Conservation (phyloP, 345 rosid species). For the Aurinia saxatilis region DNA sequence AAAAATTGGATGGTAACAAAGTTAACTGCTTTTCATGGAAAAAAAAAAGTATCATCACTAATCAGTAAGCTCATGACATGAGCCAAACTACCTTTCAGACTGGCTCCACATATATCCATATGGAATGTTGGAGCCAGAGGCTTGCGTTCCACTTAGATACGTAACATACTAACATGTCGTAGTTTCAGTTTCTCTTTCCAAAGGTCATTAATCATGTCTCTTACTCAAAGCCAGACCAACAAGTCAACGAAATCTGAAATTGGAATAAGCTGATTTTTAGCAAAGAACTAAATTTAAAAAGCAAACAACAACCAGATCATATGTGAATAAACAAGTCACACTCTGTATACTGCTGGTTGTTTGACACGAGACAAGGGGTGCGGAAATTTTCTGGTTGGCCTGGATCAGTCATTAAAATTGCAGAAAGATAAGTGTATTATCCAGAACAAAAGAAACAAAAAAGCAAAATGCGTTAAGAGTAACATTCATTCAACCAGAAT, state of each 20-base stretch:
- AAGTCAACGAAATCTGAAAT: constrained; percentile 91
- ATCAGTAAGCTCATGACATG: background rate
- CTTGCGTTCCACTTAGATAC: constrained; percentile 97
- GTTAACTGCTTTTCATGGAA: background rate
- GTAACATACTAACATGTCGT: constrained; percentile 96
- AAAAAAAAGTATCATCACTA: background rate
- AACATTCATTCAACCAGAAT: constrained; percentile 32
- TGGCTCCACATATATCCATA: constrained; percentile 99
- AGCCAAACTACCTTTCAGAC: constrained; percentile 79
- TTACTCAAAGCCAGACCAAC: constrained; percentile 95
- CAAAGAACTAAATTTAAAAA: background rate
- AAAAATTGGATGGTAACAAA: constrained; percentile 4
- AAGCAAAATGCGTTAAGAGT: constrained; percentile 15
- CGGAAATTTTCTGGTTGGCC: constrained; percentile 97
- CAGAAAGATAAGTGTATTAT: constrained; percentile 22
- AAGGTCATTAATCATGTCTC: constrained; percentile 93
- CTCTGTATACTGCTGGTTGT: constrained; percentile 96
- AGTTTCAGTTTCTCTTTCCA: constrained; percentile 86
- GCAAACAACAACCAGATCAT: background rate
- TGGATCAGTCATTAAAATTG: constrained; percentile 17
- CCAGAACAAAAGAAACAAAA: constrained; percentile 18
- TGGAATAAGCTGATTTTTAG: background rate
- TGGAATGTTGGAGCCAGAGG: constrained; percentile 79
- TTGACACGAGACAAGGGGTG: constrained; percentile 99
- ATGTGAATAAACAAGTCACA: constrained; percentile 33